Percentiles rank a stretch among this genome's conserved stretches.
Evolutionary conservation across 495 filamentous ascomycete genomes (phyloP).

Genomic region (Viridothelium virens): DNA sequence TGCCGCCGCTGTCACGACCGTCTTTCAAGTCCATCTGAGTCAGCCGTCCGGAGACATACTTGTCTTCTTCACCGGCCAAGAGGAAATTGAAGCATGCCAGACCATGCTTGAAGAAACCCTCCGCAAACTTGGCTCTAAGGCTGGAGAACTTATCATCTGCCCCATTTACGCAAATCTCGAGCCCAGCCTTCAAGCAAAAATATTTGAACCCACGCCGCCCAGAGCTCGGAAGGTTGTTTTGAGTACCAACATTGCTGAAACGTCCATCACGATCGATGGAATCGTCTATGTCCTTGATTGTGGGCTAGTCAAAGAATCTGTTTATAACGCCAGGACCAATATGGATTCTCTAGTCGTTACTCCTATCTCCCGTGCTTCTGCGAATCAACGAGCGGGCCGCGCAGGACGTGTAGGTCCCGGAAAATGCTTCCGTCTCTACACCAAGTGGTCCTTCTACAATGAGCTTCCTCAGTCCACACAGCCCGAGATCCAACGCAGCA

Average conservation of each 20-base stretch:
- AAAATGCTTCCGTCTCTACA: conserved; percentile 92
- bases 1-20: conserved; percentile 80
- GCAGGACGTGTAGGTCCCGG: conserved; percentile 89
- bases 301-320: conserved; percentile 92
- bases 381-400: conserved; percentile 85
- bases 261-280: conserved; percentile 87
- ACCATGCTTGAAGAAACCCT: conserved; percentile 72
- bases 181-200: conserved; percentile 83
- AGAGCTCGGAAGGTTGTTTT: conserved; percentile 87
- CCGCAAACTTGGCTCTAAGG: conserved; percentile 61
- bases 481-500: conserved; percentile 89
- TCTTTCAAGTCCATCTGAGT: conserved; percentile 92
- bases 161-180: conserved; percentile 87
- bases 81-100: conserved; percentile 82
- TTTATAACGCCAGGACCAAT: conserved; percentile 83
- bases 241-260: conserved; percentile 94
- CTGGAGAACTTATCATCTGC: conserved; percentile 61
- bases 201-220: conserved; percentile 80
- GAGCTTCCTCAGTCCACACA: conserved; percentile 90
- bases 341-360: conserved; percentile 90
- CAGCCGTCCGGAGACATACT: conserved; percentile 80
- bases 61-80: conserved; percentile 86
- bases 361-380: conserved; percentile 87
- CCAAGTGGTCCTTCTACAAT: conserved; percentile 88
- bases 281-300: conserved; percentile 90